These are phyloP conservation scores for Albugo candida DNA, from an alignment of 352 stramenopile genomes.

Conservation along the genomic window DNA sequence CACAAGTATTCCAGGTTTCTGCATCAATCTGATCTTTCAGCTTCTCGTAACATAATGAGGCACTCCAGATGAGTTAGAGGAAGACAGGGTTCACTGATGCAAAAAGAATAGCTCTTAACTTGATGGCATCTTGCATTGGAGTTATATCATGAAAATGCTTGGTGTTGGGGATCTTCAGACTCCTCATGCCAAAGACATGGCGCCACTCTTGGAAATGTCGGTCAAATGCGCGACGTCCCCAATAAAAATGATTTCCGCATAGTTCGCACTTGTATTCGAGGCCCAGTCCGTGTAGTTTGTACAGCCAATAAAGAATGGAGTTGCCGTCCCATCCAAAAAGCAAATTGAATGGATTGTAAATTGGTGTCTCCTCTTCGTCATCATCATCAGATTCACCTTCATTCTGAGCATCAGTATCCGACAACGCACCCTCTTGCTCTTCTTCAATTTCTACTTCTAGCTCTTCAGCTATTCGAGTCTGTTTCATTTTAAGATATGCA, in stretches of 20 bases:
- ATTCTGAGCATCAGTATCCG: slow-evolving; percentile 59
- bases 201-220: slow-evolving; percentile 97
- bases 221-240: slow-evolving; percentile 90
- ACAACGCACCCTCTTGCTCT: slow-evolving; percentile 72
- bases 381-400: slow-evolving; percentile 32
- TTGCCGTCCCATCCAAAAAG: slow-evolving; percentile 98
- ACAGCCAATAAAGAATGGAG: slow-evolving; percentile 99
- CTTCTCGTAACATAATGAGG: slow-evolving; percentile 49
- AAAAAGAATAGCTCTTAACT: slow-evolving; percentile 19
- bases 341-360: slow-evolving; percentile 98
- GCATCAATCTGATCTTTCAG: slow-evolving; percentile 86
- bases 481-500: slow-evolving; percentile 72
- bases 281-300: slow-evolving; percentile 98
- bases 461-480: slow-evolving; percentile 75
- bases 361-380: slow-evolving; percentile 90
- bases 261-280: slow-evolving; percentile 99
- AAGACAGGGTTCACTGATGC: no score
- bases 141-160: slow-evolving; percentile 99
- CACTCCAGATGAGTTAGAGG: no score
- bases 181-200: slow-evolving; percentile 96
- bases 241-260: slow-evolving; percentile 97
- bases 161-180: slow-evolving; percentile 97
- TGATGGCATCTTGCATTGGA: slow-evolving; percentile 91
- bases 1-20: slow-evolving; percentile 85
- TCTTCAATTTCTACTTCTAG: slow-evolving; percentile 69